Evolutionary conservation across 1,284 basidiomycete genomes (phyloP).

Genomic region (Irpex sp.): DNA sequence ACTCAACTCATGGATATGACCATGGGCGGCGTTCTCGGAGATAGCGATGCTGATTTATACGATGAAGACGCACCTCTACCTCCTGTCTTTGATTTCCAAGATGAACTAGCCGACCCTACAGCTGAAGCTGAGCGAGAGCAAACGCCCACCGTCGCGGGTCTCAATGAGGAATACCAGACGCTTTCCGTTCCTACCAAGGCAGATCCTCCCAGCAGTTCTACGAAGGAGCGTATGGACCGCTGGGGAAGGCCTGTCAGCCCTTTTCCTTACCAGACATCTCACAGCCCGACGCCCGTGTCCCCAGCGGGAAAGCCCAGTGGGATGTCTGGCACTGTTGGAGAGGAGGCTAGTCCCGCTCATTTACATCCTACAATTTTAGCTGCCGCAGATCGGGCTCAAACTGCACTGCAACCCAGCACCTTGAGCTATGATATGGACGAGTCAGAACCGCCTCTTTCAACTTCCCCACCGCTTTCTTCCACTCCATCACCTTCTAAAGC

Average conservation of each 20-base stretch:
- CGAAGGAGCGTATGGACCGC: constrained; percentile 42
- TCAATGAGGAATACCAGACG: constrained; percentile 57
- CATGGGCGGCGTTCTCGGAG: neutral
- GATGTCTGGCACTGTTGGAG: neutral
- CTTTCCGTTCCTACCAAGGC: constrained; percentile 54
- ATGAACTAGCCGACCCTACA: constrained; percentile 25
- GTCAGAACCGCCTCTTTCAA: neutral
- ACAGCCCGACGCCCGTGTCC: constrained; percentile 8
- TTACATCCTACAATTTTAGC: neutral
- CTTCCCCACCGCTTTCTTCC: neutral
- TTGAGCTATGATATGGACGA: neutral
- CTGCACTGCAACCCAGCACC: neutral
- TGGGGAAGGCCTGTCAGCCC: constrained; percentile 73
- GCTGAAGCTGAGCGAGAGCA: constrained; percentile 28
- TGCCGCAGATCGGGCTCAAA: neutral
- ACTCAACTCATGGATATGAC: constrained; percentile 14
- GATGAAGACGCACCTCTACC: constrained; percentile 21
- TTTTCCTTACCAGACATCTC: constrained; percentile 24
- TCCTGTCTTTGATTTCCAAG: constrained; percentile 26
- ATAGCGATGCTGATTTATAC: constrained; percentile 15
- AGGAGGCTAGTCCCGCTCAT: neutral
- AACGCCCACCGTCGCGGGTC: constrained; percentile 34
- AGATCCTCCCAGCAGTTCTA: constrained; percentile 62
- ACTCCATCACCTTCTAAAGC: neutral
- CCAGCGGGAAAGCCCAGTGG: neutral